These are phyloP conservation scores for Cytospora leucostoma DNA, from an alignment of 2,329 filamentous ascomycete genomes.

Conservation along the genomic window DNA sequence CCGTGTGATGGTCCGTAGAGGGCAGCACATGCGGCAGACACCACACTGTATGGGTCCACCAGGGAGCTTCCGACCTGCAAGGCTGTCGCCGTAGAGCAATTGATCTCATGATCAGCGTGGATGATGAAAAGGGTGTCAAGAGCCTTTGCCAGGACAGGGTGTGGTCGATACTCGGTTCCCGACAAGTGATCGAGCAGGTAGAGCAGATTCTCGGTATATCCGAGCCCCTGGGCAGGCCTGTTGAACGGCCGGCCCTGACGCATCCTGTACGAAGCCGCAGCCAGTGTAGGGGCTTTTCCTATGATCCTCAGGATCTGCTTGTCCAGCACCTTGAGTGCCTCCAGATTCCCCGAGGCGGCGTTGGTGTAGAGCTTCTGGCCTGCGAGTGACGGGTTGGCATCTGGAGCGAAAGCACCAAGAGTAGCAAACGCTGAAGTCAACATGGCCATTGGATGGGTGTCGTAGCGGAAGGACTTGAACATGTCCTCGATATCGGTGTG, in stretches of 20 bases:
- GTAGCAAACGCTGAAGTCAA: conserved; percentile 52
- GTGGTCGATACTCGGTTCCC: conserved; percentile 47
- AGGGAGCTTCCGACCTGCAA: conserved; percentile 58
- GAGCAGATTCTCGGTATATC: conserved; percentile 57
- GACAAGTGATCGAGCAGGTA: conserved; percentile 56
- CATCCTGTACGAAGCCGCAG: conserved; percentile 55
- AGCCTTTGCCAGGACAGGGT: conserved; percentile 51
- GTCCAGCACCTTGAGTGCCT: conserved; percentile 48
- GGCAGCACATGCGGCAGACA: conserved; percentile 54
- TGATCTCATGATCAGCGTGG: conserved; percentile 61
- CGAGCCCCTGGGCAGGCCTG: conserved; percentile 48
- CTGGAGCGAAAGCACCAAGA: conserved; percentile 51
- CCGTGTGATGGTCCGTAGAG: conserved; percentile 60
- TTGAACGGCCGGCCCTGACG: conserved; percentile 54
- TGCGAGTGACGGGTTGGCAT: conserved; percentile 51
- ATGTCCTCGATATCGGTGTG: conserved; percentile 52
- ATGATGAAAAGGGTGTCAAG: conserved; percentile 57
- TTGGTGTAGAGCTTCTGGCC: conserved; percentile 53
- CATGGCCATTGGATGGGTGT: conserved; percentile 56
- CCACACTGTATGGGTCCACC: conserved; percentile 56
- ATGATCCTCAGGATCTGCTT: conserved; percentile 55
- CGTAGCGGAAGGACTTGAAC: conserved; percentile 53
- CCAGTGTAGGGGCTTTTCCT: conserved; percentile 53
- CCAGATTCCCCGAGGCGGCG: conserved; percentile 44
- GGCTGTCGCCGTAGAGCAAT: conserved; percentile 57